These are phyloP conservation scores for Porphyrellus cyaneotinctus DNA, from an alignment of 768 basidiomycete species.

Conservation along the genomic window DNA sequence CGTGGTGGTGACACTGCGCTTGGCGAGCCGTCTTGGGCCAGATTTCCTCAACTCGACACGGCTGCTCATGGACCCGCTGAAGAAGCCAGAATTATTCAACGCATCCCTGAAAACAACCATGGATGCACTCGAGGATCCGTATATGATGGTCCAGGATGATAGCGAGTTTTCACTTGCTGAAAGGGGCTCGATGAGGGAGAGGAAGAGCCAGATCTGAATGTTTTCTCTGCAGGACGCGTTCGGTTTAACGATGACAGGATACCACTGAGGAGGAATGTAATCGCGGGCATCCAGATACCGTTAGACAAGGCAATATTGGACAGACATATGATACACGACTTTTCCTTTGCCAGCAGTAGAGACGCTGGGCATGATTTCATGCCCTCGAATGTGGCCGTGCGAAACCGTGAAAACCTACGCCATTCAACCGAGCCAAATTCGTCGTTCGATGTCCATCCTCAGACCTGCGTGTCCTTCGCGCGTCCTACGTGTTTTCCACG, in stretches of 20 bases:
- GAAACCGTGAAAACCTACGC: neutral
- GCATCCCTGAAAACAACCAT: constrained; percentile 1
- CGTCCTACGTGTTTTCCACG: constrained; percentile 9
- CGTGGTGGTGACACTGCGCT: constrained; percentile 2
- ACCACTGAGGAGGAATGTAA: neutral
- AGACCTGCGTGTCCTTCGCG: constrained; percentile 18
- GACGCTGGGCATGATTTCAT: no score
- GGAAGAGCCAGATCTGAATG: no score
- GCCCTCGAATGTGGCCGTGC: constrained; percentile 31
- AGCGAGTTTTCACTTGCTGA: neutral
- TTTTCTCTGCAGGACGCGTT: neutral
- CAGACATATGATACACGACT: no score
- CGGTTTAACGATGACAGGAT: neutral
- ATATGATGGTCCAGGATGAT: constrained; percentile 3
- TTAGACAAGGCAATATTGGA: no score
- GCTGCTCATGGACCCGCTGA: constrained; percentile 12
- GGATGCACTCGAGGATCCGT: neutral
- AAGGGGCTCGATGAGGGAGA: neutral
- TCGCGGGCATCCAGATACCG: no score
- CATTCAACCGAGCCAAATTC: neutral
- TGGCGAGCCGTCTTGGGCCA: constrained; percentile 1
- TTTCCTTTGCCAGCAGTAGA: no score
- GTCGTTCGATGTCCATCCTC: constrained; percentile 21
- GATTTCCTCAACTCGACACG: constrained; percentile 10
- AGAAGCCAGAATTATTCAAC: constrained; percentile 12